Evolutionary conservation across 768 basidiomycete species (phyloP), one percentile per base, ranked within the genome.

Genomic region (Terana coerulea): DNA sequence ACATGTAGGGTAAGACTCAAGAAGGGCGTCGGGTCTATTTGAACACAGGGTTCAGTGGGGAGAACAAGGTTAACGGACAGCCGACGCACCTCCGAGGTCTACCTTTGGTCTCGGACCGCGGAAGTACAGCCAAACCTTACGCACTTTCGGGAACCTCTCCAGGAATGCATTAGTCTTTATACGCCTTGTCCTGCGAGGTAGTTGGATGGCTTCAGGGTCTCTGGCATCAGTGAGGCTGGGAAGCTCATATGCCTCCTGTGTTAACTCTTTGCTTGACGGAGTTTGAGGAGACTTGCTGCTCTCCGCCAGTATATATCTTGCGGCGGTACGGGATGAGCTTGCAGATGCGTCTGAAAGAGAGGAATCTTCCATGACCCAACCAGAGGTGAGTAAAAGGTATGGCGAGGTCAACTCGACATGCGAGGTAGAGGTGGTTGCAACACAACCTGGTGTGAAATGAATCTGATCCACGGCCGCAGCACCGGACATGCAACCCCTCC

Each of bases 71-170:
- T 9, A n/a, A 21, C 17, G 37, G 40, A 25, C n/a, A n/a, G n/a
- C n/a, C n/a, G n/a, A 64, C 76, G 47, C 56, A 76, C 72, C 77
- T 66, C 72, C 73, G 62, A 67, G 79, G 59, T 69, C 79, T 61
- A 59, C 73, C 63, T 70, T 80, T 15, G 83, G 84, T 31, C 78
- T 66, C 0, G 86, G 87, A 4, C 87, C 87, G 61, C 77, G 74
- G 40, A 80, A 49, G 59, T 83, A 83, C 21, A 57, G 43, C 56
- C 61, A 56, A 35, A 60, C 39, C 34, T 56, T 59, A 25, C 53
- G 53, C 10, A 59, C 47, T 19, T 52, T 45, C 21, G 64, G 60
- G 35, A 56, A 53, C 3, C n/a, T 21, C 17, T 46, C 31, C 30
- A 46, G n/a, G 14, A 29, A 34, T 24, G 30, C 34, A 5, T 34